Conservation (phyloP, 176 grass and related monocot species). For the Musa itinerans region DNA sequence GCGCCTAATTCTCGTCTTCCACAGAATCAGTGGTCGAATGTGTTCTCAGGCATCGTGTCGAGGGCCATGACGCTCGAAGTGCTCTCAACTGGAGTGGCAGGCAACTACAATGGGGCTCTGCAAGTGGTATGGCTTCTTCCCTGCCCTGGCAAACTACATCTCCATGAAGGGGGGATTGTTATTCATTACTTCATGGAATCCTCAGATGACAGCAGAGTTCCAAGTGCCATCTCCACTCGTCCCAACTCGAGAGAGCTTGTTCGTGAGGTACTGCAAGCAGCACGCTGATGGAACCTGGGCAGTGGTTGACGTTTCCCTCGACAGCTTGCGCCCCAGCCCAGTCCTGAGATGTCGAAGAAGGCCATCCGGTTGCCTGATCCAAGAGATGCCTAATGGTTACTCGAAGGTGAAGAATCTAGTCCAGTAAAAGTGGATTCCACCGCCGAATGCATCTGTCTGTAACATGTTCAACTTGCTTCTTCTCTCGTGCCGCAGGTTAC, state of each 20-base stretch:
- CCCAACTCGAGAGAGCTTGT: constrained; percentile 76
- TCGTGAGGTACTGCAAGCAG: constrained; percentile 95
- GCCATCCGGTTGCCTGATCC: constrained; percentile 86
- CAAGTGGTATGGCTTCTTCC: constrained; percentile 48
- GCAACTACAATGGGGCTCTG: constrained; percentile 86
- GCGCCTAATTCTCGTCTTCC: background rate
- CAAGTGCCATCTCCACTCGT: constrained; percentile 93
- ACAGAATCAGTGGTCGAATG: constrained; percentile 71
- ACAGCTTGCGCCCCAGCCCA: constrained; percentile 53
- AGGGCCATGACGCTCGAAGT: constrained; percentile 70
- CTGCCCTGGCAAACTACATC: too few species aligned
- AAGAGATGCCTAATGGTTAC: constrained; percentile 95
- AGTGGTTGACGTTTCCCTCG: constrained; percentile 84
- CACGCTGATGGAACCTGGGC: constrained; percentile 76
- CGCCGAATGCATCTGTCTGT: background rate
- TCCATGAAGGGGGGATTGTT: background rate
- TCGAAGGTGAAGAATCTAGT: constrained; percentile 46
- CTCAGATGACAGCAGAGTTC: constrained; percentile 93
- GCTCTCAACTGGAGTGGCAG: constrained; percentile 78
- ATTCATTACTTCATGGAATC: background rate
- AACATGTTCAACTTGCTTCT: background rate
- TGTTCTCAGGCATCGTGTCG: constrained; percentile 88
- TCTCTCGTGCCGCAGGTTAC: constrained; percentile 35
- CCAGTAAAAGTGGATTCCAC: background rate
- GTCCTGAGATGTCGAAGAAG: constrained; percentile 49